These are phyloP conservation scores for Fraxinus dipetala DNA, from an alignment of 305 asterid species.

Conservation along the genomic window DNA sequence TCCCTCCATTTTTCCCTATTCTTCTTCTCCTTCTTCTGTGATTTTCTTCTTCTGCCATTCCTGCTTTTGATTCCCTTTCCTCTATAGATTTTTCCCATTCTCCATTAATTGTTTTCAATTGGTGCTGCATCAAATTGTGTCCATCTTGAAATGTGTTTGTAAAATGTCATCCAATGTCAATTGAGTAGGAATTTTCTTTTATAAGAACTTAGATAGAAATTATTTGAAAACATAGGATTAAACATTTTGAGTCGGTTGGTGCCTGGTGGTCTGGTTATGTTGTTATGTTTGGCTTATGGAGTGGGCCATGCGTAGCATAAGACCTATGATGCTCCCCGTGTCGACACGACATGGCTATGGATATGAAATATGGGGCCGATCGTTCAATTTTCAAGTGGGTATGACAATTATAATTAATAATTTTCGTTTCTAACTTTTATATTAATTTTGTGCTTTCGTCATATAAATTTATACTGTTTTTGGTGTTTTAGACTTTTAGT, in stretches of 20 bases:
- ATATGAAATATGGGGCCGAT: neutral
- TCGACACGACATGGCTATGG: neutral
- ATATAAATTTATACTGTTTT: no score
- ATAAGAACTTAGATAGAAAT: neutral
- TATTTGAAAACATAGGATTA: neutral
- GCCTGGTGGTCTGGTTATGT: neutral
- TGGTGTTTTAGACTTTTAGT: neutral
- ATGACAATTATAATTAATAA: no score
- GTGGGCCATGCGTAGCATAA: neutral
- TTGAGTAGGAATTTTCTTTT: neutral
- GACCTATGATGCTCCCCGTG: neutral
- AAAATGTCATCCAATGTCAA: neutral
- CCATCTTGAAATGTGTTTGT: neutral
- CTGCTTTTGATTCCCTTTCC: no score
- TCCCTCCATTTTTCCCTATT: no score
- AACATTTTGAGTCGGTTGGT: neutral
- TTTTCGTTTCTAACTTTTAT: neutral
- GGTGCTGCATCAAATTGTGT: neutral
- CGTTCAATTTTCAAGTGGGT: neutral
- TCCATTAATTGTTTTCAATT: no score
- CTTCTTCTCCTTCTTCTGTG: no score
- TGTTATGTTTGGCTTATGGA: neutral
- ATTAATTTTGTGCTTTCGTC: neutral
- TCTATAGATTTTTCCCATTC: no score
- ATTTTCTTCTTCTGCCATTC: no score